Evolutionary conservation across 208 protist species (phyloP), one percentile per base, ranked within the genome.

Genomic region (Trypanosoma mega): DNA sequence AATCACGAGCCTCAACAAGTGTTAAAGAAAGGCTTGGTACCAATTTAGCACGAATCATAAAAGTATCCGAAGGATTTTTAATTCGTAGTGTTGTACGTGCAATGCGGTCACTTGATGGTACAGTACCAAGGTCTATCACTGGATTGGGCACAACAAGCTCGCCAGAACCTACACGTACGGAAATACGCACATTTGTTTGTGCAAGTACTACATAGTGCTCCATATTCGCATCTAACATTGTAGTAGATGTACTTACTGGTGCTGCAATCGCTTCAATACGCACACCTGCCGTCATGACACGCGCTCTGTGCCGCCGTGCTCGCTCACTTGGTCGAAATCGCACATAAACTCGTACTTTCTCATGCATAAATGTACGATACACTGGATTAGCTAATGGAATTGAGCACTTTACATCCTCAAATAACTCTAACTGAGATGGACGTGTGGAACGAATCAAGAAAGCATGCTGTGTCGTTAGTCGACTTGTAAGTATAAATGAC

Each of bases 381-480:
- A 94, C 74, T 0, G 80, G 85, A 18, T 78, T 80, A 18, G 59
- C 43, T 27, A 94, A 53, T 14, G 80, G 82, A 2, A 84, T 37
- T 8, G 75, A 87, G 66, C 88, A 94, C 47, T 77, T 55, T 9
- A 69, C 59, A 62, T 94, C 85, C 53, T 87, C 80, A 74, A 85
- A 94, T 16, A 94, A 64, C 20, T 60, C 52, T 16, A 94, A 48
- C 64, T 92, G 80, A 0, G 80, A 80, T 6, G 85, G 88, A 41
- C 78, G 78, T 60, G 86, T 94, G 12, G 80, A 78, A 39, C 88
- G 85, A 59, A 94, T 66, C 24, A 90, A 63, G 5, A 94, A 68
- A 26, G 77, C 71, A 53, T 92, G 84, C 3, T 80, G 68, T 36
- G 74, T 77, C 3, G 71, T 69, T 27, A 90, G 77, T 27, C 76